Conservation (phyloP, 192 early-diverging fungal species). For the Dimargaris xerosporica region DNA sequence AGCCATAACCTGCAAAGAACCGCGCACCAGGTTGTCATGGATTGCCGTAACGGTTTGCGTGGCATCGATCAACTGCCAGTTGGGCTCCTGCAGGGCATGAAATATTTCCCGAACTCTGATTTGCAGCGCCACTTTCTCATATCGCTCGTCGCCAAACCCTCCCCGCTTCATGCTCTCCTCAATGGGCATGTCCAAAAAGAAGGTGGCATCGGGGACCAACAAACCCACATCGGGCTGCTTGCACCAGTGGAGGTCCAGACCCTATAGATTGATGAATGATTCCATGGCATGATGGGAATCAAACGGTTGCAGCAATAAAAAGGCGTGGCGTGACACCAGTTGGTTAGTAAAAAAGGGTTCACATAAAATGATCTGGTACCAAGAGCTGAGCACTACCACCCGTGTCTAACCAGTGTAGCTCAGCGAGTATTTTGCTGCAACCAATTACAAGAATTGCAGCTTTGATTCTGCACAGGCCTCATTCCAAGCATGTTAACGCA, state of each 20-base stretch:
- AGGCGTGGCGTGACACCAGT: too few species aligned
- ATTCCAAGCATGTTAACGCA: not conserved
- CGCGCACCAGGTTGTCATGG: not conserved
- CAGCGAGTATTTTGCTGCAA: too few species aligned
- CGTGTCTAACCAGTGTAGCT: too few species aligned
- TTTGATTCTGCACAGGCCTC: too few species aligned
- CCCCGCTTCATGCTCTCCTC: constrained; percentile 57
- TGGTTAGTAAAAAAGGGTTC: too few species aligned
- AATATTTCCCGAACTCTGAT: constrained; percentile 59
- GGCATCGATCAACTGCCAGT: constrained; percentile 5
- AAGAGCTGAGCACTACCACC: too few species aligned
- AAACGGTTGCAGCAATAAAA: too few species aligned
- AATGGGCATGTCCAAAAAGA: constrained; percentile 73
- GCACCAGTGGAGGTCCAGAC: constrained; percentile 77
- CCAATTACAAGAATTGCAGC: too few species aligned
- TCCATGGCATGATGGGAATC: too few species aligned
- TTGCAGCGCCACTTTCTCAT: constrained; percentile 77
- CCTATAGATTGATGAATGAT: constrained; percentile 19
- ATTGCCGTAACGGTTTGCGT: not conserved
- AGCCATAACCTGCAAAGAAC: not conserved
- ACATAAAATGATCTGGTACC: too few species aligned
- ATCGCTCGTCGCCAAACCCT: constrained; percentile 86
- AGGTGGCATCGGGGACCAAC: constrained; percentile 66
- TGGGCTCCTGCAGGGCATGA: constrained; percentile 26
- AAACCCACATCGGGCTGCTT: constrained; percentile 72